Evolutionary conservation across 768 basidiomycete species (phyloP).

Genomic region (Cystofilobasidium macerans): DNA sequence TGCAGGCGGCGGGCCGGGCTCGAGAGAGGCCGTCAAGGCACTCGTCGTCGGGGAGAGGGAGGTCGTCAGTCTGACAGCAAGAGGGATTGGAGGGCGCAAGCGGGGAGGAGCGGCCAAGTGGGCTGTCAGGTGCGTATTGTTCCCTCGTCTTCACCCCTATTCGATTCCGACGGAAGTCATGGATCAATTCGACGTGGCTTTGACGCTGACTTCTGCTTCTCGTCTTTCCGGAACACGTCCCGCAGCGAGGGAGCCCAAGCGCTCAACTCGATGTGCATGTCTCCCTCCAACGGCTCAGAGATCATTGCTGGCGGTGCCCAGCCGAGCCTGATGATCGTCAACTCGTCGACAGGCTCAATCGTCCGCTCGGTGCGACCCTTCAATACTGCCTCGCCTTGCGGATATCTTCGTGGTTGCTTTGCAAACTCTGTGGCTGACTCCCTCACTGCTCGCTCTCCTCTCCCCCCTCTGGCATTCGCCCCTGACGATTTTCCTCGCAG

Average conservation of each 20-base stretch:
- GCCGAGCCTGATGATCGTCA: constrained; percentile 59
- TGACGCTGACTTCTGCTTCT: neutral
- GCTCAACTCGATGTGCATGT: constrained; percentile 28
- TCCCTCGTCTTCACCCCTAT: neutral
- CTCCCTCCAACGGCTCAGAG: constrained; percentile 42
- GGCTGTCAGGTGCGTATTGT: constrained; percentile 35
- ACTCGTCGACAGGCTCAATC: constrained; percentile 58
- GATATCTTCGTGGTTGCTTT: too few species aligned
- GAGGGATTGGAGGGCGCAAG: constrained; percentile 40
- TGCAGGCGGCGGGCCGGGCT: constrained; percentile 30
- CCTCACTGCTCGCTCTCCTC: too few species aligned
- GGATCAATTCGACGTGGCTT: too few species aligned
- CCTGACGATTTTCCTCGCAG: constrained; percentile 42
- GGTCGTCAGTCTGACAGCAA: constrained; percentile 44
- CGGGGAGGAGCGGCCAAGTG: constrained; percentile 39
- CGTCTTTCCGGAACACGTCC: neutral
- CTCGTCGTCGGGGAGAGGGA: constrained; percentile 67
- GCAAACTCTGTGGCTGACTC: too few species aligned
- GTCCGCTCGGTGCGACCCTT: constrained; percentile 45
- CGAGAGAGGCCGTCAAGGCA: constrained; percentile 64
- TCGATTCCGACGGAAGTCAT: neutral
- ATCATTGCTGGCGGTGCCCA: constrained; percentile 47
- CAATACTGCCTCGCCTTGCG: constrained; percentile 48
- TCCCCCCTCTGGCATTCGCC: too few species aligned
- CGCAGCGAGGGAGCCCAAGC: constrained; percentile 18